Evolutionary conservation across 2,329 filamentous ascomycete genomes (phyloP).

Genomic region (Aspergillus clavatus): DNA sequence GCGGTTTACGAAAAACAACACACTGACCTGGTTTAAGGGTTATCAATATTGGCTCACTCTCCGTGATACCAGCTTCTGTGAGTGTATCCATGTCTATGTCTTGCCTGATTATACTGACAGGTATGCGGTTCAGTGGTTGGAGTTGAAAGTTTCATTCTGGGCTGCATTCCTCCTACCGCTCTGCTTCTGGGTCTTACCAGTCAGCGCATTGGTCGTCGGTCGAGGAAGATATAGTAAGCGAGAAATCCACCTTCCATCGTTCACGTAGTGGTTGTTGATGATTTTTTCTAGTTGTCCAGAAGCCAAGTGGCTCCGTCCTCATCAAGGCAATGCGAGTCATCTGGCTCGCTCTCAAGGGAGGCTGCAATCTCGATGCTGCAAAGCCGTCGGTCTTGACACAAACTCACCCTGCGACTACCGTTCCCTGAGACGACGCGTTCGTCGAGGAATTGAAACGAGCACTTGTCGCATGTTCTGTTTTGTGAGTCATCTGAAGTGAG

Average conservation of each 20-base stretch:
- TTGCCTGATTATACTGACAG: not conserved
- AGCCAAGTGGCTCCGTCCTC: not conserved
- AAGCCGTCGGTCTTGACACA: not conserved
- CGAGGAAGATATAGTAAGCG: not conserved
- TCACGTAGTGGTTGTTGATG: not conserved
- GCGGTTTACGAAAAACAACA: not conserved
- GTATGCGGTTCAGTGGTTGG: not conserved
- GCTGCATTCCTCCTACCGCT: constrained; percentile 1
- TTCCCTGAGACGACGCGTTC: not conserved
- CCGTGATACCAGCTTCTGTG: not conserved
- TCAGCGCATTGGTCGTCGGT: not conserved
- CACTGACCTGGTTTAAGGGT: not conserved
- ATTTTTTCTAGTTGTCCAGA: not conserved
- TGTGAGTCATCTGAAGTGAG: not conserved
- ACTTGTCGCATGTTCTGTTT: not conserved
- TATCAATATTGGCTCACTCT: not conserved
- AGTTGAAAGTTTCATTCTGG: not conserved
- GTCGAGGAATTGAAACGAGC: not conserved
- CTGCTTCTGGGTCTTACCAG: constrained; percentile 3
- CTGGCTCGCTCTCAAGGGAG: not conserved
- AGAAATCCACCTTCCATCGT: not conserved
- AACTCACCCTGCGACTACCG: not conserved
- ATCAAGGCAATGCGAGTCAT: not conserved
- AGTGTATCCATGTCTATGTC: not conserved
- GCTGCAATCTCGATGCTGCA: not conserved